A percentile compares a stretch with the other conserved stretches of the same genome.
phyloP scores from a whole-genome alignment of 2,329 filamentous ascomycete genomes.

The Fusarium musae region DNA sequence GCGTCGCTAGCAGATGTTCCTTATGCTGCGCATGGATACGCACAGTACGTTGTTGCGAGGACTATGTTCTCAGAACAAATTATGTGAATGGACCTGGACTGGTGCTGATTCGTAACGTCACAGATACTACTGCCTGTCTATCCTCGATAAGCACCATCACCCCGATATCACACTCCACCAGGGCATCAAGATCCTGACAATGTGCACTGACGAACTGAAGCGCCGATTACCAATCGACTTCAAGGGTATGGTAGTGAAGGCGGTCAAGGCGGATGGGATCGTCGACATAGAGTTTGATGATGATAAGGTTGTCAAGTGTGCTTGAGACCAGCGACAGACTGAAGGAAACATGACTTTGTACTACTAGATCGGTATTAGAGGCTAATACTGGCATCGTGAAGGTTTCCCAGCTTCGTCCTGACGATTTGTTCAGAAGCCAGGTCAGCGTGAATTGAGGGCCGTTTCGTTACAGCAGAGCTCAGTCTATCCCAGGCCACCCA shows the following conservation, averaged over 20 bases:
- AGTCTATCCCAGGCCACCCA: neutral
- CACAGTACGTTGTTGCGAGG: conserved; percentile 74
- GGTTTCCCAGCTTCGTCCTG: conserved; percentile 22
- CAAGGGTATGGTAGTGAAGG: conserved; percentile 96
- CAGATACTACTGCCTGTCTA: conserved; percentile 96
- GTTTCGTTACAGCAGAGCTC: neutral
- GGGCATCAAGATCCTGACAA: conserved; percentile 89
- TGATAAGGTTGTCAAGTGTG: conserved; percentile 74
- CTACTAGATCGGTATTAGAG: conserved; percentile 47
- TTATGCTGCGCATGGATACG: conserved; percentile 97
- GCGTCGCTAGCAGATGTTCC: conserved; percentile 88
- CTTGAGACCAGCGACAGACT: conserved; percentile 53
- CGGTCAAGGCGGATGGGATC: conserved; percentile 93
- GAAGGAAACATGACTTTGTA: conserved; percentile 50
- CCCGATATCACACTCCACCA: conserved; percentile 90
- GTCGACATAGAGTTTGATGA: conserved; percentile 87
- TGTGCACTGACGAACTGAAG: conserved; percentile 98
- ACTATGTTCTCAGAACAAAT: neutral
- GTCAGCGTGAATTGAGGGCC: neutral
- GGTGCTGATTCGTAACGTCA: conserved; percentile 37
- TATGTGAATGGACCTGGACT: neutral
- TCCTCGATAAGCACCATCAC: conserved; percentile 98
- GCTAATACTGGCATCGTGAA: conserved; percentile 41
- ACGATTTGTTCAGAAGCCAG: neutral
- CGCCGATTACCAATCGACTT: conserved; percentile 97